phyloP scores from a whole-genome alignment of 2,329 filamentous ascomycete genomes.

The Nannizziopsis barbatae region DNA sequence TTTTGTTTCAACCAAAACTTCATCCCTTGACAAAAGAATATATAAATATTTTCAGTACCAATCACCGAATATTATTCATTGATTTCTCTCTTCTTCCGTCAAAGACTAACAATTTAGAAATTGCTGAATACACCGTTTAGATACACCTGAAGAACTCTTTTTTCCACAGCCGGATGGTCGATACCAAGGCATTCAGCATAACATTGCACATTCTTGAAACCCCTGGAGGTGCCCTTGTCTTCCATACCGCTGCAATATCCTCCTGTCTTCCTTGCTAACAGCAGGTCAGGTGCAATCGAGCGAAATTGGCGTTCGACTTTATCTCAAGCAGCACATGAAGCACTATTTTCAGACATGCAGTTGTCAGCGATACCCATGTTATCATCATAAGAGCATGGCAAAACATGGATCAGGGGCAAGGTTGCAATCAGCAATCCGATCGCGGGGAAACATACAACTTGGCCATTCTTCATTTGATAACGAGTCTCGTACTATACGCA shows the following conservation, averaged over 20 bases:
- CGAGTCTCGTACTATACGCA: background rate
- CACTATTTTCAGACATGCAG: background rate
- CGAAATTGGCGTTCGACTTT: background rate
- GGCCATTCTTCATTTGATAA: background rate
- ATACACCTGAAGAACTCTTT: no score
- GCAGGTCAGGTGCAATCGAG: background rate
- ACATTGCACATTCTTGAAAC: no score
- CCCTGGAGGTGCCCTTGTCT: background rate
- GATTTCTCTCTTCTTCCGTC: no score
- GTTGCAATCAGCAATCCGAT: background rate
- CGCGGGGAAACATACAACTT: background rate
- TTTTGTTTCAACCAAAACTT: no score
- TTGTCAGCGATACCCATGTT: background rate
- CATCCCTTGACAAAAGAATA: no score
- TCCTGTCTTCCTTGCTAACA: background rate
- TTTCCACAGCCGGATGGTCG: no score
- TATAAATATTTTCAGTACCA: no score
- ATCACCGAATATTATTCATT: no score
- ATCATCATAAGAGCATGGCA: background rate
- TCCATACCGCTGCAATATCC: background rate
- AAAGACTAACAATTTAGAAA: no score
- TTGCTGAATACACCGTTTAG: no score
- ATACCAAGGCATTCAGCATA: no score
- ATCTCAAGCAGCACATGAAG: constrained; percentile 6
- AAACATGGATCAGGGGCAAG: background rate